Conservation (phyloP, 257 asterid species). For the Nicotiana noctiflora region DNA sequence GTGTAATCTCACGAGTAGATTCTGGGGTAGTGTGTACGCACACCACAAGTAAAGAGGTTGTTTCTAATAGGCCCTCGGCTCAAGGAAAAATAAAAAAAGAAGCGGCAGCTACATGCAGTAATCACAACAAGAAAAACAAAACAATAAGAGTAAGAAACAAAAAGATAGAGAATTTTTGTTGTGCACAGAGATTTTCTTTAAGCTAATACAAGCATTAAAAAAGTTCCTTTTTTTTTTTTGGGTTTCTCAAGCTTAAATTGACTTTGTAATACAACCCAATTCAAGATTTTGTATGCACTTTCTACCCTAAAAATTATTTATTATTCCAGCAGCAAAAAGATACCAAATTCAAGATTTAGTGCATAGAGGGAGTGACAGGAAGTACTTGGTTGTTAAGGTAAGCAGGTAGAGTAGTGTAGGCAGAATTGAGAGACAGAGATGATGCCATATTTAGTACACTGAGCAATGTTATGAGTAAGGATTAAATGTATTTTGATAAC, state of each 20-base stretch:
- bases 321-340: no score
- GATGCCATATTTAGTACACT: conserved; percentile 37
- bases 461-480: not conserved
- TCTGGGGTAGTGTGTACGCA: no score
- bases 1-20: no score
- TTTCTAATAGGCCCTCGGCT: no score
- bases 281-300: not conserved
- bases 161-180: no score
- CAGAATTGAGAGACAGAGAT: conserved; percentile 41
- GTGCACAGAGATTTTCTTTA: not conserved
- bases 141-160: no score
- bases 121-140: not conserved
- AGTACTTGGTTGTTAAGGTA: conserved; percentile 38
- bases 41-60: no score
- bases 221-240: no score
- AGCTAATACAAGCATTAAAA: not conserved
- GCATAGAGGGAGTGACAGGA: not conserved
- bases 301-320: not conserved
- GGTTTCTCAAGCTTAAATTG: not conserved
- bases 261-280: not conserved
- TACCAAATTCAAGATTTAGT: not conserved
- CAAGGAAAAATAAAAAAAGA: no score
- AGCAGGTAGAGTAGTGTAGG: conserved; percentile 14
- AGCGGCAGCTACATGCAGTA: no score
- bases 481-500: not conserved